Base-by-base conservation (phyloP, 129 eudicot genomes). In the Artemisia argyi region DNA sequence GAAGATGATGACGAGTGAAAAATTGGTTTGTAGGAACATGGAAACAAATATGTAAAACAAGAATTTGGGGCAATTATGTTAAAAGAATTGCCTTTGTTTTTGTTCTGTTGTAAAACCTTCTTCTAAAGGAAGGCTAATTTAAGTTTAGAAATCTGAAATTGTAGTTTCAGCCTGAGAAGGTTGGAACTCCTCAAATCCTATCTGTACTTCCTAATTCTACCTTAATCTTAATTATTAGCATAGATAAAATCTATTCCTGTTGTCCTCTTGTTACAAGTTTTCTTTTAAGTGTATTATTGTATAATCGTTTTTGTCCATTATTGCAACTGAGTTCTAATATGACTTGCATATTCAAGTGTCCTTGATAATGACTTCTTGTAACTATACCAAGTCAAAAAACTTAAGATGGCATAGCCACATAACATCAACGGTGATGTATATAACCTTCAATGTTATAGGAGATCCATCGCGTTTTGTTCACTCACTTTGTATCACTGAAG, bases 1-100 rank as follows among this genome's bases (percentile, higher is more conserved):
- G 77, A 73, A 58, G 83, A 81, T 71, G 90, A 85, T 28, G 92
- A 87, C 3, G 92, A 84, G 76, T 87, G 68, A 78, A 60, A 59
- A 35, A 13, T 18, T 47, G 32, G 35, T 68, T 48, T 48, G 68
- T 49, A 60, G 76, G 68, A 26, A 46, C 50, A 61, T 48, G 19
- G 52, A 51, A 51, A 51, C 16, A 52, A 71, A 13, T 62, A 73
- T 73, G 71, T 73, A 63, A 63, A 74, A 64, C 72, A 73, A 52
- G 64, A 74, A 74, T n/a, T 73, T 63, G 30, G 53, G 77, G 61
- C 61, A 14, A 53, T 5, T 8, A n/a, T 71, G n/a, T 71, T 39
- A 71, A 39, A 59, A 19, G 24, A 44, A 13, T 15, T 42, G 68
- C 12, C 59, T 48, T 24, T 46, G 46, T 39, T 72, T 72, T 72